Evolutionary conservation across 2,329 filamentous ascomycete species (phyloP).

Genomic region (Bertia moriformis): DNA sequence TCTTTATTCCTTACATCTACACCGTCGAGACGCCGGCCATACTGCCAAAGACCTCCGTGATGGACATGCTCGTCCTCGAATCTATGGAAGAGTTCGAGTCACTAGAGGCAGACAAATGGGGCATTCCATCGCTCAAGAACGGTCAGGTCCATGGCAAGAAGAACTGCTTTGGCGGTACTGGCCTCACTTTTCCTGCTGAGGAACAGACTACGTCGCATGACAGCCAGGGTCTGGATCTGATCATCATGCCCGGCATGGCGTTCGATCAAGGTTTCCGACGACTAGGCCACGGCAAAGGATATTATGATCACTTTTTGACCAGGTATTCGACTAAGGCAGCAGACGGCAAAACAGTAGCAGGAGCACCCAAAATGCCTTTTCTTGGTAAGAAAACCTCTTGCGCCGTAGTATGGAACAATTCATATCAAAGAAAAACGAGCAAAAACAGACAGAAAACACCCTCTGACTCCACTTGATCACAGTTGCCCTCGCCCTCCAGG

Average conservation of each 20-base stretch:
- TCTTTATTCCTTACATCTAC: slow-evolving; percentile 52
- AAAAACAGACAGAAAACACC: too few species aligned
- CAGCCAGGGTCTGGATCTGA: slow-evolving; percentile 47
- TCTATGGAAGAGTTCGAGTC: slow-evolving; percentile 40
- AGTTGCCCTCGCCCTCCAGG: slow-evolving; percentile 10
- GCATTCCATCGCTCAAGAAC: slow-evolving; percentile 38
- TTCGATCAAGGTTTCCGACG: slow-evolving; percentile 42
- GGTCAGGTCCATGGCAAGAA: slow-evolving; percentile 16
- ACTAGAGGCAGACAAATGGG: slow-evolving; percentile 45
- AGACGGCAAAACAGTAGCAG: slow-evolving; percentile 12
- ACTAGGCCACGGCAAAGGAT: slow-evolving; percentile 54
- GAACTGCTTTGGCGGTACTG: slow-evolving; percentile 26
- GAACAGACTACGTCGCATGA: too few species aligned
- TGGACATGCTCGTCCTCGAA: slow-evolving; percentile 50
- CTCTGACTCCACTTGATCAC: neutral
- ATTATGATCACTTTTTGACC: slow-evolving; percentile 51
- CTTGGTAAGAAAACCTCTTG: slow-evolving; percentile 33
- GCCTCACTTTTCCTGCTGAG: too few species aligned
- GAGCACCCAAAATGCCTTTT: slow-evolving; percentile 43
- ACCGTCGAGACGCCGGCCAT: too few species aligned
- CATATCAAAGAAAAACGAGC: too few species aligned
- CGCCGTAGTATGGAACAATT: too few species aligned
- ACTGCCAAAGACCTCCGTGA: too few species aligned
- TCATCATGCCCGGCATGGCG: slow-evolving; percentile 52
- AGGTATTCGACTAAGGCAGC: slow-evolving; percentile 25